Evolutionary conservation across 768 basidiomycete genomes (phyloP), one percentile per base, ranked within the genome.

Genomic region (Boletus rufocinnamomeus): DNA sequence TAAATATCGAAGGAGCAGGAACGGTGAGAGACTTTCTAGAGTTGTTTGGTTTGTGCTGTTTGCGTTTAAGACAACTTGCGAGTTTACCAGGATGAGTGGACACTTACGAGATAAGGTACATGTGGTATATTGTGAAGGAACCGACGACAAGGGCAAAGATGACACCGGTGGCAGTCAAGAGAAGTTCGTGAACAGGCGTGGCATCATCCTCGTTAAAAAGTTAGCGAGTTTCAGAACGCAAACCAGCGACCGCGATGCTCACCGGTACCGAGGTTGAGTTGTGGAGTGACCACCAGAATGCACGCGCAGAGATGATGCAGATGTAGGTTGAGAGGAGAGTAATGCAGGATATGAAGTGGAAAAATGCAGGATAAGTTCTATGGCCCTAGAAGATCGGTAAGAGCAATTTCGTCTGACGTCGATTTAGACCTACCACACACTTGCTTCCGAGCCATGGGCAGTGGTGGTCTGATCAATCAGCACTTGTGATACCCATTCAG

Each of bases 31-130:
- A 56, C 84, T 79, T 67, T 93, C 91, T 23, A 92, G 61, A 0
- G 91, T 93, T n/a, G 91, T 93, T 74, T 93, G 89, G 68, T 93
- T 93, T 28, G 87, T 91, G 37, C 90, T 92, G 59, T 35, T 53
- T 34, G 25, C 16, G 10, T 2, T 40, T 54, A 48, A 57, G 32
- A 49, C 17, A 16, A 21, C 3, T n/a, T 54, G 32, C 35, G 11
- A 25, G 41, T 43, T 14, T 23, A 61, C 25, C 7, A 28, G 14
- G 28, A 38, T 45, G 45, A 47, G 55, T 38, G 28, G 52, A 49
- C 27, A 79, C 89, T 66, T 66, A 89, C 88, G 80, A 80, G 45
- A 87, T 82, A 44, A 94, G 83, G 68, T 91, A 93, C 43, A 88
- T 64, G 69, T 94, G 91, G 63, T 91, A 94, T 50, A 75, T 69